A percentile compares a stretch with the other conserved stretches of the same genome.
Evolutionary conservation across 73 alveolate genomes (phyloP).

Genomic region (Effrenium voratum): DNA sequence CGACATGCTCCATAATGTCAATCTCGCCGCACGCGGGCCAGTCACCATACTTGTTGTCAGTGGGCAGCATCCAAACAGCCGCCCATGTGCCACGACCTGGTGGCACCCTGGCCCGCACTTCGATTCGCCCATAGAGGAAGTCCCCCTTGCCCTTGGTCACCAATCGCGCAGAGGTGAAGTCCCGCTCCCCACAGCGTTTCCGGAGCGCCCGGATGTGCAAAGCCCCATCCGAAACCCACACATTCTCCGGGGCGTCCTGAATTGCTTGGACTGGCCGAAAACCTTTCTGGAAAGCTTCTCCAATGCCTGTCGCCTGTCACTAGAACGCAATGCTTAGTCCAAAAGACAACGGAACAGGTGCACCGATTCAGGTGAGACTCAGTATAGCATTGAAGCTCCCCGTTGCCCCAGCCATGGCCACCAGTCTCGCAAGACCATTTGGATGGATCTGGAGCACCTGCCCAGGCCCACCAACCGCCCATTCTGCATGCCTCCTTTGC

Average conservation of each 20-base stretch:
- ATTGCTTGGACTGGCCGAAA: no score
- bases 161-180: slow-evolving; percentile 72
- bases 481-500: not conserved
- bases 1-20: slow-evolving; percentile 87
- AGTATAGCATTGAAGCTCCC: slow-evolving; percentile 49
- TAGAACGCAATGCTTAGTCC: no score
- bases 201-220: slow-evolving; percentile 49
- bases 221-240: slow-evolving; percentile 53
- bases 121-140: slow-evolving; percentile 62
- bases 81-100: slow-evolving; percentile 93
- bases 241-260: slow-evolving; percentile 32
- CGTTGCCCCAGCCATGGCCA: slow-evolving; percentile 91
- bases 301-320: no score
- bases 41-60: slow-evolving; percentile 6
- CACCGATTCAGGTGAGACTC: no score
- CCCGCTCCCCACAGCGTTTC: slow-evolving; percentile 1
- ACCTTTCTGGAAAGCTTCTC: no score
- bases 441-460: slow-evolving; percentile 81
- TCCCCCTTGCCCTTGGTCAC: slow-evolving; percentile 35
- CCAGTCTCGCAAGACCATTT: slow-evolving; percentile 86
- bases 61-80: slow-evolving; percentile 83
- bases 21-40: slow-evolving; percentile 92
- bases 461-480: not conserved
- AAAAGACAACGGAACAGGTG: no score
- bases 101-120: slow-evolving; percentile 57